Evolutionary conservation across 176 grass and related monocot genomes (phyloP), one percentile per base, ranked within the genome.

Genomic region (Neostapfia colusana): DNA sequence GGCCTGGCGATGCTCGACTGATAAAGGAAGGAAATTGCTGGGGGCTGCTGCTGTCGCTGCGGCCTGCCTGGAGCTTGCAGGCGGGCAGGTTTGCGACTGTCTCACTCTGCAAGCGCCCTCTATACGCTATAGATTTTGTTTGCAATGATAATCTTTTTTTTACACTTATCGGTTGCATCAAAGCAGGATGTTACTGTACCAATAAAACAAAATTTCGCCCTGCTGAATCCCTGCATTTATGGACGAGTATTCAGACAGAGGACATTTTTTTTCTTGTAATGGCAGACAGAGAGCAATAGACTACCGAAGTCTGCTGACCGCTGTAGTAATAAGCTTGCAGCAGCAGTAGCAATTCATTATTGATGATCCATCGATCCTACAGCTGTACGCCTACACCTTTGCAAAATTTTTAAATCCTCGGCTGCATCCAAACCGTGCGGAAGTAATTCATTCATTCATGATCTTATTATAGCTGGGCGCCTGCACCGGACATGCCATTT

Each of bases 401-500:
- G 41, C 17, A 44, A 72, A 21, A 8, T 44, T 24, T 45, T 26
- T 18, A 34, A 27, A 2, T 20, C 14, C 25, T 67, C 13, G 8
- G 5, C 36, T 41, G 7, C 77, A 15, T 14, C 64, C 65, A 72
- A 72, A 55, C 65, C 4, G 24, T 38, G 62, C 18, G n/a, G n/a
- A 58, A 71, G 73, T 49, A 69, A 67, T 17, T 67, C 59, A 38
- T 21, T 67, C 67, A 38, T 41, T 49, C 27, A 26, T 54, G 65
- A 65, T 63, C 25, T 2, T 35, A 10, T 2, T 35, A 10, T 44
- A 78, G 41, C 67, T 67, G 67, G 41, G 9, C 6, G 15, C 37
- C 79, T 78, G 58, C 42, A 42, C 48, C 40, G 70, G 74, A 68
- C 51, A 73, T 83, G 61, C 80, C 69, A 36, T 83, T 83, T 49